Percentiles rank a stretch among this genome's conserved stretches.
Conservation (phyloP, 768 basidiomycete species). For the Calocybe cyanea region DNA sequence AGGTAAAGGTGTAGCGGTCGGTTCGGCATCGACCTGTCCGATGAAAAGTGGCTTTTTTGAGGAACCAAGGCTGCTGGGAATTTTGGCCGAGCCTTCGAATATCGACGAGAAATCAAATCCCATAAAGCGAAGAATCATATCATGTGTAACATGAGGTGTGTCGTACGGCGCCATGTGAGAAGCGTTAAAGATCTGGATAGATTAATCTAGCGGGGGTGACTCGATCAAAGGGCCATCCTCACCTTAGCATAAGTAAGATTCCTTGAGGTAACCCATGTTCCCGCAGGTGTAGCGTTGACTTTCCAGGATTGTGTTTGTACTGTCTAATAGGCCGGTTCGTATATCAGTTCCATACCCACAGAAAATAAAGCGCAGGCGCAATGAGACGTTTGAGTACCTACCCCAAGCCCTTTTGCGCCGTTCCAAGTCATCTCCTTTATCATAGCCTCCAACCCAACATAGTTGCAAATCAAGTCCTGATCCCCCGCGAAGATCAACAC, state of each 20-base stretch:
- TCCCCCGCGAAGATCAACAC: conserved; percentile 94
- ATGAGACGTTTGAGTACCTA: conserved; percentile 35
- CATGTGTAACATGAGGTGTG: conserved; percentile 82
- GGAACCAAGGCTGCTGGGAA: conserved; percentile 78
- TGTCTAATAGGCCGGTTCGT: conserved; percentile 41
- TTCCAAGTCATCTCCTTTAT: conserved; percentile 85
- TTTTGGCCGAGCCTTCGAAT: conserved; percentile 72
- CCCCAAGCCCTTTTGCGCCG: conserved; percentile 79
- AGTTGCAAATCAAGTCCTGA: conserved; percentile 96
- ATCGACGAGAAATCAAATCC: conserved; percentile 82
- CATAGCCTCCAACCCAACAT: conserved; percentile 84
- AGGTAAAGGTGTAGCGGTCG: conserved; percentile 32
- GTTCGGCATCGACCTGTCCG: conserved; percentile 36
- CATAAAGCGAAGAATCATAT: conserved; percentile 99
- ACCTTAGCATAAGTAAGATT: conserved; percentile 95
- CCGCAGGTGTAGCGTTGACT: conserved; percentile 73
- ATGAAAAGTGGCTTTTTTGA: conserved; percentile 62
- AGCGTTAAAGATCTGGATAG: conserved; percentile 76
- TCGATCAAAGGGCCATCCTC: conserved; percentile 8
- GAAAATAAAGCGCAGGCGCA: not conserved
- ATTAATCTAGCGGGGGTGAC: not conserved
- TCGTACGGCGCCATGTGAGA: conserved; percentile 97
- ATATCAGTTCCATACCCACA: conserved; percentile 5
- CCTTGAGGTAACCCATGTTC: conserved; percentile 86
- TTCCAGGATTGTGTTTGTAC: conserved; percentile 71